A percentile compares a stretch with the other conserved stretches of the same genome.
These are phyloP conservation scores for Allium cepa DNA, from an alignment of 106 monocot species.

Conservation along the genomic window DNA sequence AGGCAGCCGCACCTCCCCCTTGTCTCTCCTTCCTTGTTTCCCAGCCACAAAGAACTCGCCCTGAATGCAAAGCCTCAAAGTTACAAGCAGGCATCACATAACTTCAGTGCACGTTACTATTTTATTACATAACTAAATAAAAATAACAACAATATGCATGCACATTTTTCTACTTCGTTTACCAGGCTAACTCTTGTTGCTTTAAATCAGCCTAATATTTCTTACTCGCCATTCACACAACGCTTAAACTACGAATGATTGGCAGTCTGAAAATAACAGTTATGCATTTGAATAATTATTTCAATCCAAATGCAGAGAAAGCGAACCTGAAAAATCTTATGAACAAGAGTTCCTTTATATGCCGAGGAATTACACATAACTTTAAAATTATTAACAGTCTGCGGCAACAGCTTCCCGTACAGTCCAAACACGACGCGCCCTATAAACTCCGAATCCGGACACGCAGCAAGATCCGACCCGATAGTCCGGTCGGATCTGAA, in stretches of 20 bases:
- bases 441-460: conserved; percentile 62
- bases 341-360: conserved; percentile 67
- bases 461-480: conserved; percentile 43
- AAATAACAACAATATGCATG: no score
- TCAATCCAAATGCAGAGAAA: background rate
- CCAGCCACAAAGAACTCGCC: conserved; percentile 86
- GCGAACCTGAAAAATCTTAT: conserved; percentile 49
- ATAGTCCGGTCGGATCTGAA: conserved; percentile 66
- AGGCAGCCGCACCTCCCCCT: conserved; percentile 61
- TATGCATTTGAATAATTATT: no score
- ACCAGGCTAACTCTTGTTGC: no score
- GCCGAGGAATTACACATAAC: conserved; percentile 53
- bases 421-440: conserved; percentile 90
- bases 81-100: no score
- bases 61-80: background rate
- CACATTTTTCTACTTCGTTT: no score
- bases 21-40: conserved; percentile 13
- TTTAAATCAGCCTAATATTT: no score
- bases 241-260: no score
- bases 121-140: no score
- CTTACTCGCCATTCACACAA: no score
- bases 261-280: no score
- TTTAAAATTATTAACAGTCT: conserved; percentile 82
- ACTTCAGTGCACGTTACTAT: no score
- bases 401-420: conserved; percentile 66